A percentile compares a stretch with the other conserved stretches of the same genome.
Conservation (phyloP, 345 rosid genomes). For the Hibiscus tridactylites region DNA sequence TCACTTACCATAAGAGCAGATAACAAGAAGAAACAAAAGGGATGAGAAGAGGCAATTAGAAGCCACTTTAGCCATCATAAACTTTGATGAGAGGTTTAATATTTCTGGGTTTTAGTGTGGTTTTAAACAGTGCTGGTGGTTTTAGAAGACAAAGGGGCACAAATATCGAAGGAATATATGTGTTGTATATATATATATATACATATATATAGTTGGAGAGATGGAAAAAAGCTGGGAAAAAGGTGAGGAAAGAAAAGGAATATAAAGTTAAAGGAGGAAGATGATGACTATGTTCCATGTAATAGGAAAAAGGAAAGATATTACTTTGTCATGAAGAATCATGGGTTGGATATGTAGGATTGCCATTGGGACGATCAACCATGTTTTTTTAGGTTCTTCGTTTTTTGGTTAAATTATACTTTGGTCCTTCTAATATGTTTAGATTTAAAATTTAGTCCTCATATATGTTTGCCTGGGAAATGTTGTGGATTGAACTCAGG, state of each 20-base stretch:
- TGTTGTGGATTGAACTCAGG: too few species aligned
- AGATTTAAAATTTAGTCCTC: neutral
- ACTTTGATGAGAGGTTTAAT: neutral
- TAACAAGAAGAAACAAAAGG: constrained; percentile 27
- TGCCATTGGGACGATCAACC: neutral
- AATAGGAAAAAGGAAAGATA: neutral
- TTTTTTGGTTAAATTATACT: neutral
- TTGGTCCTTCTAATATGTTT: neutral
- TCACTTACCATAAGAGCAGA: constrained; percentile 32
- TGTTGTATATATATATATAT: neutral
- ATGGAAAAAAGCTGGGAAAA: neutral
- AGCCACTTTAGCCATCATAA: constrained; percentile 38
- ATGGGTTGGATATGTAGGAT: neutral
- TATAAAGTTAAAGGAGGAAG: constrained; percentile 8
- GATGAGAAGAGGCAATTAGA: constrained; percentile 24
- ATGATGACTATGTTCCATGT: constrained; percentile 12
- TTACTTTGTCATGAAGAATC: constrained; percentile 12
- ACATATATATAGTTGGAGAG: neutral
- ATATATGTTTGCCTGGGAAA: too few species aligned
- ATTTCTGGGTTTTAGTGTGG: constrained; percentile 15
- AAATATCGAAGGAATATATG: neutral
- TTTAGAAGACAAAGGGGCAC: neutral
- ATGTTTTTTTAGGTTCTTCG: neutral
- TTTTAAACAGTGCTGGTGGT: neutral
- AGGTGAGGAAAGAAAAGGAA: neutral